Base-by-base conservation (phyloP, 345 rosid genomes). In the thale cress (Arabidopsis thaliana) region DNA sequence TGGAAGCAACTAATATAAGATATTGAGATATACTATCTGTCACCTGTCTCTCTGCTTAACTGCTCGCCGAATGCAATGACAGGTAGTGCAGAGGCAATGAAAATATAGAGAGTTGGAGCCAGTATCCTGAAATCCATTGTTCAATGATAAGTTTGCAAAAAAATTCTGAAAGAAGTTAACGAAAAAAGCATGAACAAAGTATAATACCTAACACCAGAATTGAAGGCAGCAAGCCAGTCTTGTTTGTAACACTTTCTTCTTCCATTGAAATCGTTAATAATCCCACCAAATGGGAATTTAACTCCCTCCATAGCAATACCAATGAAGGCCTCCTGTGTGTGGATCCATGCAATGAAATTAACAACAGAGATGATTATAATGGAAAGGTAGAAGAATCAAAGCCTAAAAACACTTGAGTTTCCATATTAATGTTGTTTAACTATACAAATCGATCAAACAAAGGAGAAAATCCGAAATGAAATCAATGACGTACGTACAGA, bases 41-140 rank as follows among this genome's bases (percentile, higher is more conserved):
- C 49, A 86, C 91, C 86, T 57, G 91, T 87, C 71, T 89, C 94
- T 70, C 82, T 71, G 65, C 83, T 84, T 41, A 89, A 79, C 68
- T 87, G 89, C 59, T 84, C 91, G 14, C 91, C 91, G 9, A 89
- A 89, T 25, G 94, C 94, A 67, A 89, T 84, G 16, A 87, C 91
- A 0, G 94, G 94, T 61, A 87, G 81, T 8, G 91, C 88, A 53
- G 94, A 89, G 50, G 94, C 91, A 60, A 87, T 87, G 75, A 87
- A 87, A 65, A 89, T 81, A 65, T 83, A 87, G 10, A 82, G 72
- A 13, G 89, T 89, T 50, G 94, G 94, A 37, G 91, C 94, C 78
- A 89, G 36, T 51, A 89, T 80, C 83, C 94, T 88, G 79, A 30
- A 8, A 60, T 2, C 20, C 28, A 16, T 20, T 24, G 20, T 67